A percentile compares a stretch with the other conserved stretches of the same genome.
Evolutionary conservation across 371 early-diverging fungal species (phyloP).

Genomic region (Apophysomyces ossiformis): DNA sequence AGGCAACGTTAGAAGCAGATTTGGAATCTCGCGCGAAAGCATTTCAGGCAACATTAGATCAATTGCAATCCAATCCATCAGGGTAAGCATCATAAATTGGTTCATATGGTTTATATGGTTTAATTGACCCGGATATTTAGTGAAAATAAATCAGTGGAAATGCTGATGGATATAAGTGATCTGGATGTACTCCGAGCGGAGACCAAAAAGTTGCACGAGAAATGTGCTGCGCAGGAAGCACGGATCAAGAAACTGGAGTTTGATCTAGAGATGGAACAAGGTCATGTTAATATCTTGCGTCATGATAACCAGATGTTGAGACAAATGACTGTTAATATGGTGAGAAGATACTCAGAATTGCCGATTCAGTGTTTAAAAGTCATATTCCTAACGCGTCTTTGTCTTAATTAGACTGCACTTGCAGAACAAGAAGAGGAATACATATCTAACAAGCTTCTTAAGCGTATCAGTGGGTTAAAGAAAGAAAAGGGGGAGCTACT

Average conservation of each 20-base stretch:
- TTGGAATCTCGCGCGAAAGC: constrained; percentile 46
- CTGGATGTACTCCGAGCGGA: constrained; percentile 41
- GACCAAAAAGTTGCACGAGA: constrained; percentile 45
- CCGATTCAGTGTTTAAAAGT: neutral
- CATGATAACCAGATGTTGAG: constrained; percentile 68
- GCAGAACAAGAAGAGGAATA: constrained; percentile 78
- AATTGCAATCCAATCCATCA: constrained; percentile 29
- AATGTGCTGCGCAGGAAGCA: constrained; percentile 46
- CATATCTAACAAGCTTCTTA: constrained; percentile 69
- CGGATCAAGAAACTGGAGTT: constrained; percentile 63
- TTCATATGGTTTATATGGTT: neutral
- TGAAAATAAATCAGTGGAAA: constrained; percentile 30
- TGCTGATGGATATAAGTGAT: constrained; percentile 33
- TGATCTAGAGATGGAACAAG: constrained; percentile 73
- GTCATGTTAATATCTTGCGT: constrained; percentile 68
- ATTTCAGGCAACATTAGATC: constrained; percentile 40
- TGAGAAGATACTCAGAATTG: constrained; percentile 23
- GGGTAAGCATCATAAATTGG: constrained; percentile 21
- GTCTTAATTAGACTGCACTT: constrained; percentile 52
- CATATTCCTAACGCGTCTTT: constrained; percentile 6
- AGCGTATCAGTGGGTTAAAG: constrained; percentile 69
- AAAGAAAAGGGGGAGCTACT: constrained; percentile 73
- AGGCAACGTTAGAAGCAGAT: constrained; percentile 49
- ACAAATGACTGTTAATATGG: constrained; percentile 69
- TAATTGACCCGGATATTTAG: constrained; percentile 5